Evolutionary conservation across 352 stramenopile species (phyloP).

Genomic region (Phytophthora litchii): DNA sequence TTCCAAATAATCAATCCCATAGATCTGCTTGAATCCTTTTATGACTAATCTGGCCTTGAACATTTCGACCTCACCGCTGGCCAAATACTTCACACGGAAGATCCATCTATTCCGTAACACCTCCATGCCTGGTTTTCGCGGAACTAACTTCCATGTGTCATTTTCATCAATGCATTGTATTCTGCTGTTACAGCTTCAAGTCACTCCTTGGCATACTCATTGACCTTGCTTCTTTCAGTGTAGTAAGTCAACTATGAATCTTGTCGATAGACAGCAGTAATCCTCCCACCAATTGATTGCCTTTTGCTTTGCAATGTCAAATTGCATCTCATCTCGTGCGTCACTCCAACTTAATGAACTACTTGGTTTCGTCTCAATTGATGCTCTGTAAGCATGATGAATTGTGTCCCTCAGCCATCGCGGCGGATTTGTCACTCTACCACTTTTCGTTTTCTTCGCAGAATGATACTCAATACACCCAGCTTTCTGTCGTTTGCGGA

Average conservation of each 20-base stretch:
- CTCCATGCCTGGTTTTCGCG: slow-evolving; percentile 4
- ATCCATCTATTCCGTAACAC: slow-evolving; percentile 12
- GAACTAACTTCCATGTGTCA: slow-evolving; percentile 11
- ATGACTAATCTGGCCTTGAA: slow-evolving; percentile 11
- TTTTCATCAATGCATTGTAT: slow-evolving; percentile 4
- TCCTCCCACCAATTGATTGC: slow-evolving; percentile 15
- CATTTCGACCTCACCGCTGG: slow-evolving; percentile 4
- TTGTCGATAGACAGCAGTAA: slow-evolving; percentile 6
- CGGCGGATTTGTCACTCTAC: slow-evolving; percentile 1
- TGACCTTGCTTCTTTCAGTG: not conserved
- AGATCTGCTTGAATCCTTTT: slow-evolving; percentile 12
- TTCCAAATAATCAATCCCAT: slow-evolving; percentile 7
- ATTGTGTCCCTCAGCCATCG: slow-evolving; percentile 1
- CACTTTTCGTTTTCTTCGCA: slow-evolving; percentile 3
- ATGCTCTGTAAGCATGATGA: not conserved
- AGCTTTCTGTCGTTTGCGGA: not conserved
- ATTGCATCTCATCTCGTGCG: slow-evolving; percentile 6
- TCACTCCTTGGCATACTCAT: not conserved
- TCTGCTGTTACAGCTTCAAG: not conserved
- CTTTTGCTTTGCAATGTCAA: slow-evolving; percentile 8
- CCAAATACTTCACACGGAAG: slow-evolving; percentile 7
- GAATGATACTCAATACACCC: not conserved
- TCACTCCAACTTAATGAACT: slow-evolving; percentile 2
- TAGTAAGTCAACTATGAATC: not conserved
- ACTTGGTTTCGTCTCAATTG: not conserved